Evolutionary conservation across 257 asterid genomes (phyloP).

Genomic region (Eucommia ulmoides): DNA sequence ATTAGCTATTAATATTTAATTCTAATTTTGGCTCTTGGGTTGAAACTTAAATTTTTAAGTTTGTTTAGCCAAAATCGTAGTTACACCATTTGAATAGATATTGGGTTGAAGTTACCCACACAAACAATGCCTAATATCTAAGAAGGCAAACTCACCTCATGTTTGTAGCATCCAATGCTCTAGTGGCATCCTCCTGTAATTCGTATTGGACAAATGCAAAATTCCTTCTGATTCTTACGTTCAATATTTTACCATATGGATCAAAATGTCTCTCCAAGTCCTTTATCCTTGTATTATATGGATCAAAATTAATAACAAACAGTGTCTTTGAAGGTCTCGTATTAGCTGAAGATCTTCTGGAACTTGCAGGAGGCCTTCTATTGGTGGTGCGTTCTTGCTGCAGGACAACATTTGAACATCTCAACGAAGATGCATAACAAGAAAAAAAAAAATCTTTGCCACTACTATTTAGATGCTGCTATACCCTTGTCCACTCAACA

Average conservation of each 20-base stretch:
- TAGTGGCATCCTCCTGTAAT: slow-evolving; percentile 59
- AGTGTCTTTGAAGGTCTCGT: slow-evolving; percentile 53
- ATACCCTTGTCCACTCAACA: slow-evolving; percentile 91
- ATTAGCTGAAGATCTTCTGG: slow-evolving; percentile 37
- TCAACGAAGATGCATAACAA: not conserved
- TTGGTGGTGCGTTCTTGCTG: slow-evolving; percentile 62
- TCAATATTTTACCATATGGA: slow-evolving; percentile 52
- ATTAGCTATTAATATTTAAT: not conserved
- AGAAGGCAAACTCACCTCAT: slow-evolving; percentile 33
- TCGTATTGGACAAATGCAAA: slow-evolving; percentile 74
- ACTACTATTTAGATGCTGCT: not conserved
- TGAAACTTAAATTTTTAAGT: too few relatives aligned
- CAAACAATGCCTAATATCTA: not conserved
- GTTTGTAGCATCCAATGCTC: slow-evolving; percentile 69
- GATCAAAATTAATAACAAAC: slow-evolving; percentile 81
- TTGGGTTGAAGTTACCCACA: not conserved
- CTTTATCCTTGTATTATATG: slow-evolving; percentile 47
- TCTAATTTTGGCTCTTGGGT: not conserved
- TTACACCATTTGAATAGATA: not conserved
- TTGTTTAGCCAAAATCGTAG: too few relatives aligned
- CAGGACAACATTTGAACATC: slow-evolving; percentile 10
- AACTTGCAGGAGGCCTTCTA: slow-evolving; percentile 38
- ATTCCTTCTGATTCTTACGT: slow-evolving; percentile 64
- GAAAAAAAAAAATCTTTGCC: not conserved
- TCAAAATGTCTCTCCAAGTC: slow-evolving; percentile 77